Base-by-base conservation (phyloP, 371 early-diverging fungal genomes). In the Mucor piriformis region DNA sequence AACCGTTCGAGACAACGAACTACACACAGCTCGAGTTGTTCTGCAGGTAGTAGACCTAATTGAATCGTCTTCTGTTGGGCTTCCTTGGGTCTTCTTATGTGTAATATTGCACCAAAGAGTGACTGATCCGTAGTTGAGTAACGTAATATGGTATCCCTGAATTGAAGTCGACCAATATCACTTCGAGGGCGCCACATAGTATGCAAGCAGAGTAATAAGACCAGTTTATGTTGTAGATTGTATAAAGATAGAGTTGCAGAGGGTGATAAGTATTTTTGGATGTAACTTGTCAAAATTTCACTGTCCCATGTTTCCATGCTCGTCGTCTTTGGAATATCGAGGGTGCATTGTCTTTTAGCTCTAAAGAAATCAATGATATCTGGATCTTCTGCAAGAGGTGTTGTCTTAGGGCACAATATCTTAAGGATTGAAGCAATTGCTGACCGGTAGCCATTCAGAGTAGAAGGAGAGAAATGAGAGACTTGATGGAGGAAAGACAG, bases 41-140 rank as follows among this genome's bases (percentile, higher is more conserved):
- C 29, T 29, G 5, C 29, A 5, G 3, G 29, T 11, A 50, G 33
- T 21, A 23, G 11, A 11, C 40, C 52, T 34, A 52, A 29, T 16
- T 54, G 29, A 5, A 34, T 18, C 3, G 23, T 20, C 35, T 46
- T 37, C 21, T 21, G 34, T 56, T 44, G 13, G 32, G 56, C 47
- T 56, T 56, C 44, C 37, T 54, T 43, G 12, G 54, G 54, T 18
- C 69, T 86, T 95, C 10, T 95, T 8, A 21, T 25, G 46, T 24
- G 11, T 12, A 2, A 13, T 15, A 3, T 13, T 8, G 13, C n/a
- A n/a, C n/a, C n/a, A n/a, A n/a, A n/a, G n/a, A n/a, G n/a, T n/a
- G n/a, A n/a, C n/a, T n/a, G n/a, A n/a, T n/a, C n/a, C n/a, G 11
- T 15, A 13, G 3, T 37, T 37, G 2, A 37, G 15, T 25, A 44